These are phyloP conservation scores for Blastomyces percursus DNA, from an alignment of 2,329 filamentous ascomycete species.

Conservation along the genomic window DNA sequence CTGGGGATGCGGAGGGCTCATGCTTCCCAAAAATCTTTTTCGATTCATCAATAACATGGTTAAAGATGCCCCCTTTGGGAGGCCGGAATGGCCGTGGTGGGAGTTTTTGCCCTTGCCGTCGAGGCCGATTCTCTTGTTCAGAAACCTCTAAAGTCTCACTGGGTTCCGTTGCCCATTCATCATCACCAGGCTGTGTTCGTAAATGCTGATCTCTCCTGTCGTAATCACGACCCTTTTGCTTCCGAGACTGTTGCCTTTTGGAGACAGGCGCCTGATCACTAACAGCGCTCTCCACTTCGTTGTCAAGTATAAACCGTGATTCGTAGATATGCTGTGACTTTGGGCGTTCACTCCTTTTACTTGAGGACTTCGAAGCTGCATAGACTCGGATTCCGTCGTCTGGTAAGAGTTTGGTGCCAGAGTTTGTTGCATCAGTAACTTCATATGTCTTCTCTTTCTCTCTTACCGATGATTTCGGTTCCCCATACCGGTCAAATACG, in stretches of 20 bases:
- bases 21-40: slow-evolving; percentile 37
- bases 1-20: slow-evolving; percentile 24
- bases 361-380: slow-evolving; percentile 17
- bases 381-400: slow-evolving; percentile 23
- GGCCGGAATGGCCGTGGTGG: slow-evolving; percentile 20
- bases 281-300: background rate
- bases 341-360: slow-evolving; percentile 7
- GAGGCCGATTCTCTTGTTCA: slow-evolving; percentile 28
- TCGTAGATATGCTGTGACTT: background rate
- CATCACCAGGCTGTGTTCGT: slow-evolving; percentile 21
- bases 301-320: background rate
- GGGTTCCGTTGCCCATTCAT: slow-evolving; percentile 24
- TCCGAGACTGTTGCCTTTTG: background rate
- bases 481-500: slow-evolving; percentile 21
- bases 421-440: slow-evolving; percentile 13
- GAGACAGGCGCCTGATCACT: background rate
- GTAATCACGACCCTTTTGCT: background rate
- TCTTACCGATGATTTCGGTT: slow-evolving; percentile 20
- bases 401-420: background rate
- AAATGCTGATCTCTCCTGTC: slow-evolving; percentile 18
- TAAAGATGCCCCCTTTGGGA: slow-evolving; percentile 34
- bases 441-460: slow-evolving; percentile 21
- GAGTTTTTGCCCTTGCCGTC: slow-evolving; percentile 20
- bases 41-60: slow-evolving; percentile 35
- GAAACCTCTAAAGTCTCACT: slow-evolving; percentile 31